Evolutionary conservation across 129 eudicot genomes (phyloP).

Genomic region (Mikania micrantha): DNA sequence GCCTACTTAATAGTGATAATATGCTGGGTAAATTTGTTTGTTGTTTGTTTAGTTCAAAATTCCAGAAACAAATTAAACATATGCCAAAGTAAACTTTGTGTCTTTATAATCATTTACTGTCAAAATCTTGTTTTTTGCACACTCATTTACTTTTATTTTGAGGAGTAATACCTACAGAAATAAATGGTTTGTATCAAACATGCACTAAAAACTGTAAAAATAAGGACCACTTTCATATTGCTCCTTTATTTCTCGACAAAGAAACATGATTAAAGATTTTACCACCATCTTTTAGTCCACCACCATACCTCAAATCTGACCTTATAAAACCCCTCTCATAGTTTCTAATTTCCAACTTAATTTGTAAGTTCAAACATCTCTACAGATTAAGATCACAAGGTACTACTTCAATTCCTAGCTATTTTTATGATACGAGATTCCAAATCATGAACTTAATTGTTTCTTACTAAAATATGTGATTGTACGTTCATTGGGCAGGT

Average conservation of each 20-base stretch:
- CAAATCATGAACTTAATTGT: not conserved
- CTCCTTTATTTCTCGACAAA: conserved; percentile 20
- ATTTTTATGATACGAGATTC: not conserved
- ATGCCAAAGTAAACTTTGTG: too few relatives aligned
- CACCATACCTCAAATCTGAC: conserved; percentile 12
- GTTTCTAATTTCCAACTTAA: conserved; percentile 8
- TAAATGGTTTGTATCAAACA: not conserved
- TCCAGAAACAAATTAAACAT: too few relatives aligned
- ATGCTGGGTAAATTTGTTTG: too few relatives aligned
- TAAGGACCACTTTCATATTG: conserved; percentile 28
- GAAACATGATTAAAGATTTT: conserved; percentile 28
- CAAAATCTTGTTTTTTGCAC: too few relatives aligned
- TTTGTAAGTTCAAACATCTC: not conserved
- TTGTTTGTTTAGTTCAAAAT: too few relatives aligned
- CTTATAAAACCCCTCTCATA: conserved; percentile 27
- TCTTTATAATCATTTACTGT: too few relatives aligned
- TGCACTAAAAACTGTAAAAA: conserved; percentile 22
- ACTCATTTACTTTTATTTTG: too few relatives aligned
- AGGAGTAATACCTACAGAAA: not conserved
- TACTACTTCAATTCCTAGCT: not conserved
- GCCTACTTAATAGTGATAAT: too few relatives aligned
- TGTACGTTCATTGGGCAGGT: not conserved
- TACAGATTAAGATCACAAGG: conserved; percentile 9
- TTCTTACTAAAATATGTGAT: not conserved
- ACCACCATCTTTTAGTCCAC: conserved; percentile 27